Conservation (phyloP, 768 basidiomycete species). For the Suillus americanus region DNA sequence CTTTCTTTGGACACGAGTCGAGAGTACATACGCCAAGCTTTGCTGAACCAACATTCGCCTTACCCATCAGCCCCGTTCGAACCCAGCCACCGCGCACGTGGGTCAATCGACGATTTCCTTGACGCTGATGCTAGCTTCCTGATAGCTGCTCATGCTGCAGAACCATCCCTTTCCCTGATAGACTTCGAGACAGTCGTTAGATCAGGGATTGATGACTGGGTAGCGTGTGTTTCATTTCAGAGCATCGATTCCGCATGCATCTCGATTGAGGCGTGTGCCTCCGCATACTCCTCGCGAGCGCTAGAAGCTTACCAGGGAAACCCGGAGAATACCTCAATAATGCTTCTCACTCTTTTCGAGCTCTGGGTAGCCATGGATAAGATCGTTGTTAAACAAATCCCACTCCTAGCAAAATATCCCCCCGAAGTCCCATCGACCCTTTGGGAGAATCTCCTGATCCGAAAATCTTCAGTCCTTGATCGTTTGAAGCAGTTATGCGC, state of each 20-base stretch:
- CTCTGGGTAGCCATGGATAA: slow-evolving; percentile 38
- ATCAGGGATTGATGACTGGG: slow-evolving; percentile 36
- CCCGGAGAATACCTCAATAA: slow-evolving; percentile 40
- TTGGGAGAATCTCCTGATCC: slow-evolving; percentile 29
- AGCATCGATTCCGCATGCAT: slow-evolving; percentile 15
- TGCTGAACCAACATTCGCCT: neutral
- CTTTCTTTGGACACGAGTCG: slow-evolving; percentile 33
- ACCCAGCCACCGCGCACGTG: slow-evolving; percentile 10
- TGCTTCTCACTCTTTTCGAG: slow-evolving; percentile 40
- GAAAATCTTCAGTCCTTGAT: slow-evolving; percentile 25
- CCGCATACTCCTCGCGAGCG: slow-evolving; percentile 29
- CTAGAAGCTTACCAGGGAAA: slow-evolving; percentile 27
- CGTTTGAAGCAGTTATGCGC: slow-evolving; percentile 26
- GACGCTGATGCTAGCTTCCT: slow-evolving; percentile 16
- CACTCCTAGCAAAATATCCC: slow-evolving; percentile 31
- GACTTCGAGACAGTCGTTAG: slow-evolving; percentile 39
- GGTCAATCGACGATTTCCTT: slow-evolving; percentile 20
- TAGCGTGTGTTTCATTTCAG: slow-evolving; percentile 14
- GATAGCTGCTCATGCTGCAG: slow-evolving; percentile 7
- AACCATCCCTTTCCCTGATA: slow-evolving; percentile 23
- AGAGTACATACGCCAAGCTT: slow-evolving; percentile 25
- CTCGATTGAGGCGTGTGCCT: slow-evolving; percentile 22
- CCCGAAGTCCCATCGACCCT: slow-evolving; percentile 32
- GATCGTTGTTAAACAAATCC: slow-evolving; percentile 17
- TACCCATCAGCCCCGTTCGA: neutral